Evolutionary conservation across 306 rosid species (phyloP).

Genomic region (Hippophae gyantsensis): DNA sequence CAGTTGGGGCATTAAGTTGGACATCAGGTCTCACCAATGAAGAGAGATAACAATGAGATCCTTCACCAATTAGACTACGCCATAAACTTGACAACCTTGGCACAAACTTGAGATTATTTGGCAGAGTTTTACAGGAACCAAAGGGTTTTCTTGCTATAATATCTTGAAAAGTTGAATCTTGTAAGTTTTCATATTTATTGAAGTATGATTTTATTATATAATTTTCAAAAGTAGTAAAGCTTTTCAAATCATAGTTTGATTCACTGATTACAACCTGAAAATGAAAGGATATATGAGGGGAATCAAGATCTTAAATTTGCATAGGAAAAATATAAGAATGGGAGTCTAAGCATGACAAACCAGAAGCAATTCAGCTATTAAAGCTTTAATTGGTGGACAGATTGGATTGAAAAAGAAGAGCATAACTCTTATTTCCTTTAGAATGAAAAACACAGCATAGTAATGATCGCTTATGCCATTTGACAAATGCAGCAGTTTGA

Average conservation of each 20-base stretch:
- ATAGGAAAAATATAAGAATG: neutral
- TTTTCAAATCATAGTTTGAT: conserved; percentile 17
- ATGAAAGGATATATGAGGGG: conserved; percentile 8
- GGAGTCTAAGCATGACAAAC: neutral
- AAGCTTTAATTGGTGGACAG: too few species aligned
- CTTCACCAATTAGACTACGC: conserved; percentile 57
- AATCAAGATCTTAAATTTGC: conserved; percentile 1
- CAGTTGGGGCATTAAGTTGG: conserved; percentile 19
- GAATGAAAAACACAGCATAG: too few species aligned
- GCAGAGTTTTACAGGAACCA: conserved; percentile 33
- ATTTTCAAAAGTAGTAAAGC: conserved; percentile 13
- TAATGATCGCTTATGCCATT: too few species aligned
- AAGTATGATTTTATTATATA: conserved; percentile 51
- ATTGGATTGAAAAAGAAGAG: too few species aligned
- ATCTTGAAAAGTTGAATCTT: conserved; percentile 42
- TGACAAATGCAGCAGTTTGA: too few species aligned
- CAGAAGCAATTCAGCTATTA: too few species aligned
- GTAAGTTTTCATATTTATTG: conserved; percentile 27
- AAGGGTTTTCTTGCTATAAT: conserved; percentile 40
- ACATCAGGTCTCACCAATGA: conserved; percentile 39
- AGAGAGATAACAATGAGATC: conserved; percentile 60
- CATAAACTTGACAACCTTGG: conserved; percentile 30
- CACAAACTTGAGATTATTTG: conserved; percentile 22
- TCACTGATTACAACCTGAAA: conserved; percentile 38
- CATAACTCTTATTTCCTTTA: too few species aligned